Evolutionary conservation across 2,329 filamentous ascomycete genomes (phyloP), one percentile per base, ranked within the genome.

Genomic region (Claviceps cyperi): DNA sequence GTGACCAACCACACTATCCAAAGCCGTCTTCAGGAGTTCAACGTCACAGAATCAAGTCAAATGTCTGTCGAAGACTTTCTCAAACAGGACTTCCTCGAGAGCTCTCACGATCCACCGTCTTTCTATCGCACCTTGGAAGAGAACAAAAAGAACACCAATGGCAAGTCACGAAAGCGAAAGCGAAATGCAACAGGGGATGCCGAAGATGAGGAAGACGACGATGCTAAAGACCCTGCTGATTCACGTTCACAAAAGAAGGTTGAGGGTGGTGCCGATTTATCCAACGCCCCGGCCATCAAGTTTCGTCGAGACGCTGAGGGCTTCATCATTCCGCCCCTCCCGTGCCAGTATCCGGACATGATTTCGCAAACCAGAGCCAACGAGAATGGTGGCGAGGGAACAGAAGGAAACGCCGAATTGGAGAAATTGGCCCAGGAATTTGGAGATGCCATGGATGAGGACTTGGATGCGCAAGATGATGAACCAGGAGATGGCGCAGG

Each of bases 1-100:
- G 90, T 97, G 47, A 94, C 90, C 41, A 94, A 94, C 56, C 78
- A 88, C 53, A 98, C 92, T 7, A 88, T 98, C 53, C 85, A 89
- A 60, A 87, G 91, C 63, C 88, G 92, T 54, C 71, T 98, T 9
- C 83, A 90, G 56, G 92, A 98, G 62, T 98, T 97, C 68, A 88
- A 86, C 55, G 77, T 83, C 35, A 95, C 91, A 0, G 84, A 87
- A 54, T 89, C 84, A 53, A 88, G 88, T 56, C 79, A 80, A 47
- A 76, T 97, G 66, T 92, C 88, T 0, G 86, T 98, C 19, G 84
- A 90, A 54, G 84, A 96, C 59, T 95, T 95, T 59, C 74, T 86
- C 46, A 77, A 80, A 54, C 73, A 79, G 47, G 82, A 83, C 51
- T 82, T 86, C 53, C 65, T 89, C 19, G 86, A 90, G 58, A 81